These are phyloP conservation scores for Diaporthe sp. DNA, from an alignment of 2,329 filamentous ascomycete species.

Conservation along the genomic window DNA sequence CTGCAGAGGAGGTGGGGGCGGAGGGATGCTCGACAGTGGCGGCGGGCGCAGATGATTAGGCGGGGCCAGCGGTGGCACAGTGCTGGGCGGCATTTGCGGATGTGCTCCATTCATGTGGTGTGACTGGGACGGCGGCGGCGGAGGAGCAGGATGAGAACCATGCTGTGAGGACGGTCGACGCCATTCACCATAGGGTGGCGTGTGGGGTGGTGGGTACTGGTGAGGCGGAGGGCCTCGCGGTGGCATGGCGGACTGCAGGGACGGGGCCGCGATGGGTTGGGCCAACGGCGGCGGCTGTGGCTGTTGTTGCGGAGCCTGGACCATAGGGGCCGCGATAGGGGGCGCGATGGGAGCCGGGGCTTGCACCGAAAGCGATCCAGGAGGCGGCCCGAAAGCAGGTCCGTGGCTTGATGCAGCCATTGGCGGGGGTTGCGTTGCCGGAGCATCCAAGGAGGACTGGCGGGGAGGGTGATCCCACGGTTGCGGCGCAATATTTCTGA, in stretches of 20 bases:
- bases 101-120: conserved; percentile 41
- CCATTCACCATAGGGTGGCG: conserved; percentile 62
- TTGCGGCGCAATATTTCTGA: conserved; percentile 40
- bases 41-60: conserved; percentile 63
- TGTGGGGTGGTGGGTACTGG: conserved; percentile 56
- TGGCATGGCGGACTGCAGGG: conserved; percentile 45
- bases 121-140: conserved; percentile 44
- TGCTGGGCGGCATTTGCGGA: conserved; percentile 44
- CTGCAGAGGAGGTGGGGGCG: conserved; percentile 59
- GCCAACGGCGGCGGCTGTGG: conserved; percentile 43
- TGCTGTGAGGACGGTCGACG: conserved; percentile 65
- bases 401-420: conserved; percentile 21
- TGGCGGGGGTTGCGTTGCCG: conserved; percentile 30
- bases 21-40: conserved; percentile 57
- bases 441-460: conserved; percentile 32
- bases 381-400: conserved; percentile 27
- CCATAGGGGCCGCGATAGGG: conserved; percentile 42
- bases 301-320: conserved; percentile 43
- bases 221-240: conserved; percentile 52
- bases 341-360: conserved; percentile 32
- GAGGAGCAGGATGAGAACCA: conserved; percentile 54
- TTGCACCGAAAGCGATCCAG: conserved; percentile 28
- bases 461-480: conserved; percentile 40
- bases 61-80: conserved; percentile 46
- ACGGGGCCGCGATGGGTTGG: conserved; percentile 47